Base-by-base conservation (phyloP, 2,329 filamentous ascomycete species). In the Monilinia laxa region DNA sequence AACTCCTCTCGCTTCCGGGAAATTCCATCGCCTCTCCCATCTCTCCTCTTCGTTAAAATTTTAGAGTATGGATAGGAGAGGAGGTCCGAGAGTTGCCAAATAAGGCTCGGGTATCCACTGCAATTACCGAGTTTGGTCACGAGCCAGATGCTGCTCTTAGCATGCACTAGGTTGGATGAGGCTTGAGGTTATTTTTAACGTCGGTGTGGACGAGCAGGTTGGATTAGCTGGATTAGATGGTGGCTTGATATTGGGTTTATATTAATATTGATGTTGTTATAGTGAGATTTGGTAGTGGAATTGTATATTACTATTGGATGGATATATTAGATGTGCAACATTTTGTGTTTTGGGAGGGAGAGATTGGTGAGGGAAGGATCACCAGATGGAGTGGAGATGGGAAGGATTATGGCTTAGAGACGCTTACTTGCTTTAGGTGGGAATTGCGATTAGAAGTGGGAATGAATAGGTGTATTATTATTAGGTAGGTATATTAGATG, bases 291-390 rank as follows among this genome's bases (percentile, higher is more conserved):
- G 25, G 18, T 35, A 62, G 14, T 1, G 12, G 20, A 47, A 10
- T 1, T 20, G 45, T 47, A 2, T 52, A 28, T 52, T 64, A 64
- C 51, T 51, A 58, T 64, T 64, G 58, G 53, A 57, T 35, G 52
- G 62, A 51, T 57, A 64, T 64, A 64, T 47, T 0, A 57, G 62
- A 64, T 49, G 28, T 57, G 62, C 62, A 64, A 57, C 40, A 64
- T 59, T 31, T 20, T 40, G 31, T 7, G 1, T 6, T 40, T 38
- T n/a, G 18, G 11, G 40, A 3, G 52, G 31, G 31, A 35, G 31
- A 35, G 5, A 1, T 47, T 47, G 28, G 20, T n/a, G 45, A 51
- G 11, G 45, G 6, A 47, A 60, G 11, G 16, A n/a, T n/a, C n/a
- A n/a, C n/a, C n/a, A n/a, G n/a, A 20, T 18, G 28, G 25, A 23